A percentile compares a stretch with the other conserved stretches of the same genome.
These are phyloP conservation scores for Aspergillus texensis DNA, from an alignment of 2,329 filamentous ascomycete genomes.

Conservation along the genomic window DNA sequence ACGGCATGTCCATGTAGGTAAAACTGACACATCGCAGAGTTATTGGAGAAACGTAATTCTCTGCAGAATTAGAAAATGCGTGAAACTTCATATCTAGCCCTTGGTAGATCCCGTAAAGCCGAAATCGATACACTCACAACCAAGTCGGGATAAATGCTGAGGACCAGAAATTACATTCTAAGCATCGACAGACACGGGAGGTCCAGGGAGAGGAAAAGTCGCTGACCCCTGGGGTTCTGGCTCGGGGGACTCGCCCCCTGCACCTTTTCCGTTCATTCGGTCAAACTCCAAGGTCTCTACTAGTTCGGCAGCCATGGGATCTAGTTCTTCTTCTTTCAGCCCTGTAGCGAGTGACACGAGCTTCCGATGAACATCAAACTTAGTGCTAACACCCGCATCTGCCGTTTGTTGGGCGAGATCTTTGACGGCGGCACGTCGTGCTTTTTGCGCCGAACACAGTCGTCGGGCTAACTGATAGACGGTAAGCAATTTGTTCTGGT, in stretches of 20 bases:
- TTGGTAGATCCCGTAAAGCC: background rate
- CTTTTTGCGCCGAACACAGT: slow-evolving; percentile 37
- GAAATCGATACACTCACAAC: background rate
- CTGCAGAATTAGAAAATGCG: background rate
- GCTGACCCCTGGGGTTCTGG: slow-evolving; percentile 31
- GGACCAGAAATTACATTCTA: slow-evolving; percentile 14
- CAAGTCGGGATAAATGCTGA: background rate
- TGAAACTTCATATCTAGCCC: slow-evolving; percentile 1
- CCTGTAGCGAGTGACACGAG: slow-evolving; percentile 51
- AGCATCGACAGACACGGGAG: slow-evolving; percentile 37
- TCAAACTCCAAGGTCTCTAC: slow-evolving; percentile 50
- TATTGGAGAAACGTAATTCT: slow-evolving; percentile 9
- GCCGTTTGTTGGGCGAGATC: slow-evolving; percentile 48
- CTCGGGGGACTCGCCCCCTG: slow-evolving; percentile 31
- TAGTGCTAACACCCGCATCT: slow-evolving; percentile 49
- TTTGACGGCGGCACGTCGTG: slow-evolving; percentile 38
- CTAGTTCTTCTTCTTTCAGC: slow-evolving; percentile 50
- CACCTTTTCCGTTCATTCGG: slow-evolving; percentile 40
- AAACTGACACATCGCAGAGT: slow-evolving; percentile 20
- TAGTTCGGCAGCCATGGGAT: slow-evolving; percentile 50
- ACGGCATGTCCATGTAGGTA: slow-evolving; percentile 12
- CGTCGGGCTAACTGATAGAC: slow-evolving; percentile 36
- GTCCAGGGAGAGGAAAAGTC: slow-evolving; percentile 29
- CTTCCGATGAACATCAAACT: slow-evolving; percentile 50
- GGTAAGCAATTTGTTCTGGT: slow-evolving; percentile 33